Percentiles rank a stretch among this genome's conserved stretches.
Conservation (phyloP, 2,329 filamentous ascomycete genomes). For the Pestalotiopsis sp. region DNA sequence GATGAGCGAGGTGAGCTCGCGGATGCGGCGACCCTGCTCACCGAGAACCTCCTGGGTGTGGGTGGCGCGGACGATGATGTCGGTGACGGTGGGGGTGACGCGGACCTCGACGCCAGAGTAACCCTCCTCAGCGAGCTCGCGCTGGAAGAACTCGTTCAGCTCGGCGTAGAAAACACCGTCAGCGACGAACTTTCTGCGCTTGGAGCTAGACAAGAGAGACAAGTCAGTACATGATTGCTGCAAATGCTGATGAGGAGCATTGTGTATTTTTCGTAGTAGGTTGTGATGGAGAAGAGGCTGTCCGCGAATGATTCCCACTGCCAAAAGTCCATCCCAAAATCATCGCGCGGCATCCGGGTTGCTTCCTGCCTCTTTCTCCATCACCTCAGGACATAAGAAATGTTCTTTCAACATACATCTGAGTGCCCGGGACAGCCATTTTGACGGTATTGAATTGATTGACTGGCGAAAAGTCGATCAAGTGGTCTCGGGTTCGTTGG, state of each 20-base stretch:
- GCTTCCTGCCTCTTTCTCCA: background rate
- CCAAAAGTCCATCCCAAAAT: background rate
- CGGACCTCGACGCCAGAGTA: constrained; percentile 99
- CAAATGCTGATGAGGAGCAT: background rate
- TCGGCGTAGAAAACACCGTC: constrained; percentile 99
- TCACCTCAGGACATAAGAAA: background rate
- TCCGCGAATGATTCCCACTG: background rate
- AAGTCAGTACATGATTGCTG: constrained; percentile 12
- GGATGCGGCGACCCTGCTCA: constrained; percentile 99
- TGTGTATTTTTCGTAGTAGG: constrained; percentile 8
- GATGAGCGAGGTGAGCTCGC: constrained; percentile 99
- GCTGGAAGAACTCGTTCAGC: constrained; percentile 99
- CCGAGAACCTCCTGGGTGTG: constrained; percentile 99
- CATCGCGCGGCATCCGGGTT: constrained; percentile 11
- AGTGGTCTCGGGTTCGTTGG: constrained; percentile 35
- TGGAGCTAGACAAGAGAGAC: constrained; percentile 62
- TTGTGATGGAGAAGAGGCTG: constrained; percentile 4
- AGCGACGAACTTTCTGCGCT: constrained; percentile 92
- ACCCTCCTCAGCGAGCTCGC: constrained; percentile 99
- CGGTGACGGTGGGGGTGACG: constrained; percentile 99
- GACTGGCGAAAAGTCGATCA: constrained; percentile 30
- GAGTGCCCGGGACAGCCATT: constrained; percentile 63
- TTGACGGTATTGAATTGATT: constrained; percentile 41
- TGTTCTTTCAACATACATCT: constrained; percentile 56
- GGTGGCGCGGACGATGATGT: constrained; percentile 99